A percentile compares a stretch with the other conserved stretches of the same genome.
Evolutionary conservation across 1,139 yeast species (phyloP).

Genomic region (Candida sanyaensis): DNA sequence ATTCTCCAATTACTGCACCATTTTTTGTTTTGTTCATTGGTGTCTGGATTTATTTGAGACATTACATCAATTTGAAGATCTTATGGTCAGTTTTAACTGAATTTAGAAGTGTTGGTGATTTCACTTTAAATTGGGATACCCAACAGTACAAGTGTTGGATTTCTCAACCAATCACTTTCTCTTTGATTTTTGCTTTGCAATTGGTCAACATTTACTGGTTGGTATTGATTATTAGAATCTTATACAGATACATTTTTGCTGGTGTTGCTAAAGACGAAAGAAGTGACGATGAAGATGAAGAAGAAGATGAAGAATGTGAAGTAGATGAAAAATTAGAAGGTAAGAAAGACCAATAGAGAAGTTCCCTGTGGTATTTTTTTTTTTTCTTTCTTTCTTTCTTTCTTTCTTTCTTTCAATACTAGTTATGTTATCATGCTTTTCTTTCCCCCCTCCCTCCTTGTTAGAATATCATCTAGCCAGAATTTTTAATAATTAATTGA

Average conservation of each 20-base stretch:
- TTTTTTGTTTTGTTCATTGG: conserved; percentile 67
- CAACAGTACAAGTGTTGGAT: conserved; percentile 97
- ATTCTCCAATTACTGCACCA: conserved; percentile 63
- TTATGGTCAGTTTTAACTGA: conserved; percentile 89
- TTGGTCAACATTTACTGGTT: conserved; percentile 88
- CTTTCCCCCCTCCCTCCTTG: not conserved
- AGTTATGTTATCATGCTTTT: not conserved
- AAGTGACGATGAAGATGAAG: conserved; percentile 76
- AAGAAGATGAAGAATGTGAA: conserved; percentile 30
- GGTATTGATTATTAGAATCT: conserved; percentile 74
- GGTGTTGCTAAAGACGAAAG: conserved; percentile 78
- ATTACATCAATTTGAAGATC: conserved; percentile 75
- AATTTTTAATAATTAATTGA: not conserved
- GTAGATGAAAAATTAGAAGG: conserved; percentile 11
- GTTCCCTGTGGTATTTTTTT: not conserved
- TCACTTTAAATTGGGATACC: conserved; percentile 79
- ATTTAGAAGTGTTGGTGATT: conserved; percentile 81
- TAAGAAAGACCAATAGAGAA: conserved; percentile 22
- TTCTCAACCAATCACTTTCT: conserved; percentile 86
- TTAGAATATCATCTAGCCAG: not conserved
- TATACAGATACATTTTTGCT: conserved; percentile 61
- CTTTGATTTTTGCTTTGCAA: conserved; percentile 76
- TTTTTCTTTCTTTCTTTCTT: too few species aligned
- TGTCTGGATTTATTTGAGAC: conserved; percentile 88
- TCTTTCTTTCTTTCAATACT: not conserved